These are phyloP conservation scores for Aspergillus sojae DNA, from an alignment of 2,329 filamentous ascomycete species.

Conservation along the genomic window DNA sequence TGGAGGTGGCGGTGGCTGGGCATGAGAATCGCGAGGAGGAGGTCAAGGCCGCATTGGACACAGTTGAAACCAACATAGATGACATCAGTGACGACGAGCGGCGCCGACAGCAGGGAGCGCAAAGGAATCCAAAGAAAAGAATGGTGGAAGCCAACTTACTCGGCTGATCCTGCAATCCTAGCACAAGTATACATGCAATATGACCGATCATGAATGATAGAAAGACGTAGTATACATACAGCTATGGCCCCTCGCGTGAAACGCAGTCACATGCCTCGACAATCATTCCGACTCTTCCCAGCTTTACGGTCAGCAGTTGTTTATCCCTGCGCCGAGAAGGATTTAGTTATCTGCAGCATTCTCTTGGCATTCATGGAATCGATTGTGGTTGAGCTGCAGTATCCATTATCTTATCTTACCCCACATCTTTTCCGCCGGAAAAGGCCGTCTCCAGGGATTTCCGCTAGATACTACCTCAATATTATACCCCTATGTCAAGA, in stretches of 20 bases:
- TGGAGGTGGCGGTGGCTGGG: constrained; percentile 80
- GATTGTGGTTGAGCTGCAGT: not conserved
- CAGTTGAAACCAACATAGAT: constrained; percentile 39
- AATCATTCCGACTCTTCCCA: not conserved
- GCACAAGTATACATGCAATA: not conserved
- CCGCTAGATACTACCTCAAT: not conserved
- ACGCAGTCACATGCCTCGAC: not conserved
- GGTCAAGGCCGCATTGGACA: constrained; percentile 28
- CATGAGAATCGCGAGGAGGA: constrained; percentile 56
- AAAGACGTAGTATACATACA: not conserved
- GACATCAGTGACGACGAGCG: constrained; percentile 43
- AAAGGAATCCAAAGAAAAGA: constrained; percentile 50
- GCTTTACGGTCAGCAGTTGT: not conserved
- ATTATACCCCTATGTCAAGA: not conserved
- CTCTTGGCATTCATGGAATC: not conserved
- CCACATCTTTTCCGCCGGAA: constrained; percentile 8
- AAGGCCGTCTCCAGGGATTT: not conserved
- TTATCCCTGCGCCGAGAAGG: not conserved
- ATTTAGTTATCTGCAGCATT: not conserved
- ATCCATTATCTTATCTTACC: constrained; percentile 6
- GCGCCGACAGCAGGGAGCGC: constrained; percentile 38
- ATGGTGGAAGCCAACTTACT: constrained; percentile 44
- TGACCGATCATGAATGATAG: not conserved
- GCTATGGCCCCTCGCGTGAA: not conserved
- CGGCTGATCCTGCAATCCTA: not conserved